These are phyloP conservation scores for Scleromitrula shiraiana DNA, from an alignment of 2,329 filamentous ascomycete genomes.

Conservation along the genomic window DNA sequence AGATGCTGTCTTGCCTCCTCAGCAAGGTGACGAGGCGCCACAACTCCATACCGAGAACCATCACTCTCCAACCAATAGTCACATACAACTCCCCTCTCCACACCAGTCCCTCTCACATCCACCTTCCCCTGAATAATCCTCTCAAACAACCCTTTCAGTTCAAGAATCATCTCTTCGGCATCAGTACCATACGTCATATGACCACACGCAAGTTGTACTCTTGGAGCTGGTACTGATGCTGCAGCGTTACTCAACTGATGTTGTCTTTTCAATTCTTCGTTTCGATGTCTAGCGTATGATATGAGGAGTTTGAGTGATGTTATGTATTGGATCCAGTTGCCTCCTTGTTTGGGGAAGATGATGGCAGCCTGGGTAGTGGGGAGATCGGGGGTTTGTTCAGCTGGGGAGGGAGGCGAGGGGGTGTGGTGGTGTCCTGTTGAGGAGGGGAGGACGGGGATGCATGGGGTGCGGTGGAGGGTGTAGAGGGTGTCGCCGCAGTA, in stretches of 20 bases:
- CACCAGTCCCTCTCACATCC: constrained; percentile 26
- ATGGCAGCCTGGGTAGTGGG: constrained; percentile 27
- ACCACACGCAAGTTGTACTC: constrained; percentile 29
- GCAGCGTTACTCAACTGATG: constrained; percentile 19
- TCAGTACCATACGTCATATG: constrained; percentile 33
- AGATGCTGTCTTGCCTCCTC: constrained; percentile 26
- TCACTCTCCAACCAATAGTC: constrained; percentile 32
- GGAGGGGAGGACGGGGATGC: constrained; percentile 26
- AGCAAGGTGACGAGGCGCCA: constrained; percentile 30
- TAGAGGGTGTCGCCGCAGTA: constrained; percentile 42
- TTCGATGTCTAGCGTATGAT: constrained; percentile 30
- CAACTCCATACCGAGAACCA: constrained; percentile 29
- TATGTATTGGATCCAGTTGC: constrained; percentile 33
- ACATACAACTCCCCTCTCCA: constrained; percentile 28
- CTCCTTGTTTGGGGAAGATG: constrained; percentile 33
- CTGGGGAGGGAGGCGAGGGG: no score
- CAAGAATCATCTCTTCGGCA: constrained; percentile 31
- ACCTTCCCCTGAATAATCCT: constrained; percentile 30
- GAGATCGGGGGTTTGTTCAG: constrained; percentile 13
- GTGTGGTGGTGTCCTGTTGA: no score
- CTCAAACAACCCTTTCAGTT: constrained; percentile 29
- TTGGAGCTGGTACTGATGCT: neutral
- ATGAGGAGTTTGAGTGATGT: constrained; percentile 30
- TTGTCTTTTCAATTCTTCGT: constrained; percentile 20
- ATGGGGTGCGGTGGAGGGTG: constrained; percentile 25